Base-by-base conservation (phyloP, 371 early-diverging fungal genomes). In the Saksenaea oblongispora region DNA sequence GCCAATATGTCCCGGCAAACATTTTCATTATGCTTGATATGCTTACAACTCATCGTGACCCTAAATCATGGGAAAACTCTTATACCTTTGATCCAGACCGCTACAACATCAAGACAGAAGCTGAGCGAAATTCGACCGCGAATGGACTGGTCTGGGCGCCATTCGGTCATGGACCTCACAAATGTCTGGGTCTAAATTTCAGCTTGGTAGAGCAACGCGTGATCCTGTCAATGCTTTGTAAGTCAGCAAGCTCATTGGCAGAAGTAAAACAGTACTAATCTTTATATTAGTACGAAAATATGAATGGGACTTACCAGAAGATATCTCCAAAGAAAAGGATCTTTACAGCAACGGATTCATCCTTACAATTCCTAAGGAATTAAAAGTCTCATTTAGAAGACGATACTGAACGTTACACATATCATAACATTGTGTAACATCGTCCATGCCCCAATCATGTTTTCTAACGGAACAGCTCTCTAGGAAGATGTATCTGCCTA, bases 131-230 rank as follows among this genome's bases (percentile, higher is more conserved):
- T n/a, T 26, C 57, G n/a, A 36, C 59, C 5, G 35, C 55, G 8
- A 14, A 53, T 10, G 54, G 59, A 2, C 13, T 56, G 28, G 28
- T 64, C 5, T 68, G 63, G 59, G 9, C 60, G 26, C 64, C 68
- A 4, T 68, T 68, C 27, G 56, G 64, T 14, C 27, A 59, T 18
- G 64, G 59, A n/a, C 22, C 54, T 24, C 75, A 82, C 36, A 69
- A 78, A 59, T 85, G 85, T 64, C 70, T 80, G 24, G 85, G 83
- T 34, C 66, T 72, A 65, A 73, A 82, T 51, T 83, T 85, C 64
- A 69, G 74, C 3, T 51, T 85, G 54, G 63, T 74, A 9, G 78
- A 80, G 36, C 82, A 80, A 65, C 77, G 80, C 18, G 67, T 85
- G 13, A 41, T 78, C 1, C 61, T 79, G 35, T 60, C 72, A 13